phyloP scores from a whole-genome alignment of 116 monocot species.

The Posidonia oceanica region DNA sequence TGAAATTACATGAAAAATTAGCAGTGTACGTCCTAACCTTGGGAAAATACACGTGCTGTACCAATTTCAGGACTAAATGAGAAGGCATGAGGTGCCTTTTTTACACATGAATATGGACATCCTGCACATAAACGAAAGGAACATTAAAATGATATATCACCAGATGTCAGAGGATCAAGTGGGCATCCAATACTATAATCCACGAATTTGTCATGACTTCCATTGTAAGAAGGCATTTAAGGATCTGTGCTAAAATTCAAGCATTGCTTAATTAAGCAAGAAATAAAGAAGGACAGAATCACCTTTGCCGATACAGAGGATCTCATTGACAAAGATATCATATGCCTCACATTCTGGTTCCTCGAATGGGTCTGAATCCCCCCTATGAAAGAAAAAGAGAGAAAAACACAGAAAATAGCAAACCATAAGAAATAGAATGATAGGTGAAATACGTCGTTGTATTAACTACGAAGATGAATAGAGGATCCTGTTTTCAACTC shows the following conservation, averaged over 20 bases:
- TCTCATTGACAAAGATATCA: slow-evolving; percentile 84
- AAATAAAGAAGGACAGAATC: neutral
- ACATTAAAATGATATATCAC: neutral
- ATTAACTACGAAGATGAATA: no score
- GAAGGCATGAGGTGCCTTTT: slow-evolving; percentile 75
- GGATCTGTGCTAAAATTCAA: no score
- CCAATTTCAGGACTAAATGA: slow-evolving; percentile 49
- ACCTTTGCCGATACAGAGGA: slow-evolving; percentile 83
- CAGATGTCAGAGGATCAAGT: neutral
- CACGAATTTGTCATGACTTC: neutral
- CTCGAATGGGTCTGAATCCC: slow-evolving; percentile 61
- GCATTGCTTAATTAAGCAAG: no score
- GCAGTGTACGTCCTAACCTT: slow-evolving; percentile 26
- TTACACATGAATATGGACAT: slow-evolving; percentile 87
- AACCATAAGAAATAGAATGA: no score
- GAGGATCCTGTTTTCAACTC: no score
- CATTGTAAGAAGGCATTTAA: no score
- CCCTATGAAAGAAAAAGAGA: slow-evolving; percentile 16
- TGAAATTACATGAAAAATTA: no score
- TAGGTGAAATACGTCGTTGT: no score
- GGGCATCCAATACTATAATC: neutral
- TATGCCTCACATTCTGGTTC: slow-evolving; percentile 83
- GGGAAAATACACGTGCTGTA: slow-evolving; percentile 58
- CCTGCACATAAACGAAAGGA: slow-evolving; percentile 22
- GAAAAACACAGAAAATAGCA: neutral